These are phyloP conservation scores for Capsicum rhomboideum DNA, from an alignment of 257 asterid species.

Conservation along the genomic window DNA sequence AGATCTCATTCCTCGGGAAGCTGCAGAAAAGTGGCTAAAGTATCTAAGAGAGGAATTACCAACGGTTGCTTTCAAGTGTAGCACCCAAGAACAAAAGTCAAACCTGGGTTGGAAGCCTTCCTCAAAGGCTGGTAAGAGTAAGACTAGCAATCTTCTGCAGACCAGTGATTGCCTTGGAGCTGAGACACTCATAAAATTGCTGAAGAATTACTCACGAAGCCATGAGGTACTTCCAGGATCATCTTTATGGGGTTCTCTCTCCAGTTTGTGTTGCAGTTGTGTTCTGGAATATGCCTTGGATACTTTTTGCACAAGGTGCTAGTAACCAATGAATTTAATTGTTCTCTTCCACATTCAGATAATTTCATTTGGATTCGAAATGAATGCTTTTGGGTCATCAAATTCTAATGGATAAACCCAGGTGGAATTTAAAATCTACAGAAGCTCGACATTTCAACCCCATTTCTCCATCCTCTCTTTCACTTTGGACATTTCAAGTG, in stretches of 20 bases:
- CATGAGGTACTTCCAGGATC: slow-evolving; percentile 41
- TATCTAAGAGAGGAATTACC: slow-evolving; percentile 93
- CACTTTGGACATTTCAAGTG: neutral
- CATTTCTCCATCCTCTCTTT: neutral
- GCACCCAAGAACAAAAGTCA: slow-evolving; percentile 91
- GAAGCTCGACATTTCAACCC: neutral
- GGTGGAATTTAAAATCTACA: neutral
- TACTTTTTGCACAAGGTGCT: neutral
- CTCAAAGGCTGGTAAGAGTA: slow-evolving; percentile 36
- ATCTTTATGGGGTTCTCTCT: neutral
- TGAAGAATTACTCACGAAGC: slow-evolving; percentile 77
- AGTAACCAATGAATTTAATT: neutral
- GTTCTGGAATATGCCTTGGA: neutral
- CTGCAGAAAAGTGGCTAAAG: slow-evolving; percentile 92
- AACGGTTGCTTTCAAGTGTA: slow-evolving; percentile 87
- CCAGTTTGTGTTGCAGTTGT: neutral
- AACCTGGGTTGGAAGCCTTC: slow-evolving; percentile 88
- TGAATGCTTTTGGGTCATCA: neutral
- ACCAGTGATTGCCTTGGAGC: slow-evolving; percentile 97
- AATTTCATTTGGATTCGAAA: neutral
- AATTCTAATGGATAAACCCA: neutral
- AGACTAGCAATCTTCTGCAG: slow-evolving; percentile 39
- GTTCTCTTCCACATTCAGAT: neutral
- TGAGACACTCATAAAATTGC: slow-evolving; percentile 70
- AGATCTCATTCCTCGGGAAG: slow-evolving; percentile 94